Base-by-base conservation (phyloP, 1,284 basidiomycete genomes). In the Malassezia obtusa region DNA sequence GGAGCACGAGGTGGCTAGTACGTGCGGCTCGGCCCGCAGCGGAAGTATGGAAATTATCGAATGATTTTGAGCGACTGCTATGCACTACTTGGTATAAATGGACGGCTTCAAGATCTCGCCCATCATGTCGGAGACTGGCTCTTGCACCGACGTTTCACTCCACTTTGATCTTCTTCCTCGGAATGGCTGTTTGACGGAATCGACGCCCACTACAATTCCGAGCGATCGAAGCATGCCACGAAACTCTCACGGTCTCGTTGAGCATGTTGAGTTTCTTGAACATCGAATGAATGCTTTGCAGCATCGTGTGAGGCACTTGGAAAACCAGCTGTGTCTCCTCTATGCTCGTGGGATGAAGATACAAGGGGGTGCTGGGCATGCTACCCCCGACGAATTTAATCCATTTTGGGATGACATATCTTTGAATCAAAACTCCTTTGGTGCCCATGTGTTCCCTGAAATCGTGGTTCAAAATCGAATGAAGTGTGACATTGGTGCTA, bases 371-470 rank as follows among this genome's bases (percentile, higher is more conserved):
- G 10, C 38, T 11, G 26, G 38, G 19, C 14, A n/a, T 21, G n/a
- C 10, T 14, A 47, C 50, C 2, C 50, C 50, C 0, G 50, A 52
- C 22, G n/a, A 37, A 26, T 48, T 48, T 36, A 47, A 52, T 48
- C 45, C 45, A 9, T 47, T 52, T 12, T 52, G 22, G 24, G 32
- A 51, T 14, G 41, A 37, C 12, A 19, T 14, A 14, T 14, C 40
- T 12, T 14, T 11, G 24, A 43, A 17, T 17, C 12, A 12, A 21
- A 14, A 22, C 17, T 14, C 26, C 6, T 40, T 21, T 24, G 40
- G 40, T 14, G 19, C 21, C 7, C 37, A 39, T 49, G 47, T 24
- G 30, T 43, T 43, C 21, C 40, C 40, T 24, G 40, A 43, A 14
- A 19, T 9, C 14, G 40, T 43, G n/a, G 1, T 43, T 21, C 30